Evolutionary conservation across 768 basidiomycete genomes (phyloP), one percentile per base, ranked within the genome.

Genomic region (Lactifluus volemus): DNA sequence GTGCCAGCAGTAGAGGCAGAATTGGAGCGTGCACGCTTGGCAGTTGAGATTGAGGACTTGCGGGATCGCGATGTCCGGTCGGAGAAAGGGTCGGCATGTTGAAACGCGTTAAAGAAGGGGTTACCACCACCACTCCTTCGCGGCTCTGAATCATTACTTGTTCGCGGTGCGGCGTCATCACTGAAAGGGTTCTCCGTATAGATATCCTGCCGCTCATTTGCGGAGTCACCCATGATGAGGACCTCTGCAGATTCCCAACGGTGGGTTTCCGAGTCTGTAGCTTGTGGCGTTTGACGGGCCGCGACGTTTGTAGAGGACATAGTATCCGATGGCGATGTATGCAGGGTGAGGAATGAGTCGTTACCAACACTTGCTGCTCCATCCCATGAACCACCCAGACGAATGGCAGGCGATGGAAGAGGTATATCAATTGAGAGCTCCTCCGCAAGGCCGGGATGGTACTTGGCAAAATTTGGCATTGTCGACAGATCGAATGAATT

Each of bases 211-310:
- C 45, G 62, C 41, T 53, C 51, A 2, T 41, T 11, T 30, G 15
- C 9, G 4, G 25, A 2, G 14, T 34, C 63, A 49, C 53, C 57
- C 63, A 66, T 61, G 1, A 65, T 65, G 17, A 65, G 36, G 7
- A 66, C 63, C 25, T 66, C 65, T 10, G 65, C 65, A 44, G 65
- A 65, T 54, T 66, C 63, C 65, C 65, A 66, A 5, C 42, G 59
- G 53, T 66, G 65, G 21, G 34, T 45, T 12, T 12, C 53, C 11
- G 63, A 66, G 21, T 58, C 44, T 14, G 51, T 65, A 11, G 65
- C 44, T 19, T 10, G 53, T 25, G 65, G 65, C 9, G 65, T 65
- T 59, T 66, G 65, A 39, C 60, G 53, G 1, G 54, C 60, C 14
- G 39, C 14, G 7, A 65, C 65, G 12, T 57, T 4, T 7, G 63